Base-by-base conservation (phyloP, 179 eudicot species). In the Gypsophila paniculata region DNA sequence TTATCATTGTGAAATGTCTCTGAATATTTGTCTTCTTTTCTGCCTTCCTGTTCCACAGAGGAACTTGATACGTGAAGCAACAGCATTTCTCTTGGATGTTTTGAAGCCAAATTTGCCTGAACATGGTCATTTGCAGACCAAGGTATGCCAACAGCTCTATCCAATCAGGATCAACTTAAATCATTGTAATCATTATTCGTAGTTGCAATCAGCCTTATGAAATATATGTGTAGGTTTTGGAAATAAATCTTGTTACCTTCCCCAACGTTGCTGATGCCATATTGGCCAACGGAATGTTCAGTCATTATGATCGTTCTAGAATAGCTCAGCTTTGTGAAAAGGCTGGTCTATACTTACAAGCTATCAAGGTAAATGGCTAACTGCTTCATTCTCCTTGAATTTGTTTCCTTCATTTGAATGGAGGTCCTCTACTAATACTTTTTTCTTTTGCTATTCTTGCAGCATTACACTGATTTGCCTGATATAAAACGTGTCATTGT, bases 41-140 rank as follows among this genome's bases (percentile, higher is more conserved):
- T 48, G 5, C 18, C 19, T 55, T 53, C 13, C 9, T 59, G 53
- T 68, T 60, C 42, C 34, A 60, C 85, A 91, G 97, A 91, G 98
- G 83, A 93, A 93, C 80, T 55, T 93, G 93, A 93, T 93, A 54
- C 98, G 98, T n/a, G 98, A 93, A 79, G 98, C 98, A 70, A 93
- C 98, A 49, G 97, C 98, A 49, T 93, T 93, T 81, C 80, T 93
- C 75, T 76, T 93, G 71, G 98, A 93, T 76, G 98, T 93, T 58
- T 74, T 93, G 76, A 93, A 93, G 84, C 96, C 98, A 63, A 91
- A 93, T 86, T 75, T 91, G 65, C 97, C 97, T 15, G 98, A 93
- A 71, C 98, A 93, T 81, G 97, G 84, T 29, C 78, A 51, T 82
- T 80, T 93, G 77, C 98, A 93, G 80, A 91, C 98, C n/a, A 93